phyloP scores from a whole-genome alignment of 257 asterid genomes.

The Solanum boliviense region DNA sequence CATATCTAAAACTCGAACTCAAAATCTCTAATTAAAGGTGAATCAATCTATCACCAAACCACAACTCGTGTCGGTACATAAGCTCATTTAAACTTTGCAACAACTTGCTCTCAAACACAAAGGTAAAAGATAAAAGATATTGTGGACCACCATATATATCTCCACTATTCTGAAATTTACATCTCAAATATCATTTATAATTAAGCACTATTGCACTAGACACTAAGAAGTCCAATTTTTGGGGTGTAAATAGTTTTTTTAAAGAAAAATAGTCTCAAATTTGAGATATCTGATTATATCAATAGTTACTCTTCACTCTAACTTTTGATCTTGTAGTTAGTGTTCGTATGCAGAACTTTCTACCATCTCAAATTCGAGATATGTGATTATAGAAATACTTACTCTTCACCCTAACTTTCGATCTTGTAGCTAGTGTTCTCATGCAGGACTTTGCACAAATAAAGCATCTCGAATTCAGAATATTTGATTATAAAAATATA shows the following conservation, averaged over 20 bases:
- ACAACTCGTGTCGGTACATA: accelerated
- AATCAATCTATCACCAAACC: accelerated
- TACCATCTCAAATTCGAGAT: background rate
- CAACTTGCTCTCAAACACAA: background rate
- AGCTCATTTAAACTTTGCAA: background rate
- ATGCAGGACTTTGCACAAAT: background rate
- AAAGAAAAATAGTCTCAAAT: accelerated
- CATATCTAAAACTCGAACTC: accelerated
- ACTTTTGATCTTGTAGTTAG: too few relatives aligned
- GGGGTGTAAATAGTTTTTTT: too few relatives aligned
- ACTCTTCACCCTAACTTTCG: background rate
- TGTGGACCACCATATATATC: background rate
- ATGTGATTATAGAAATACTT: background rate
- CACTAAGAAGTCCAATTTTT: too few relatives aligned
- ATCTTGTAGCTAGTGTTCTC: background rate
- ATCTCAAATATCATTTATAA: background rate
- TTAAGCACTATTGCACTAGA: background rate
- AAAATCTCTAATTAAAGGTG: accelerated
- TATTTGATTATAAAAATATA: background rate
- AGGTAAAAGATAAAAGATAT: background rate
- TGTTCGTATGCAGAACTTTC: too few relatives aligned
- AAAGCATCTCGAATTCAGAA: background rate
- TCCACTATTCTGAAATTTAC: background rate
- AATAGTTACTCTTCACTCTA: too few relatives aligned
- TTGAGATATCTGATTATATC: too few relatives aligned